phyloP scores from a whole-genome alignment of 768 basidiomycete species.

The Leccinum fibrillosum region DNA sequence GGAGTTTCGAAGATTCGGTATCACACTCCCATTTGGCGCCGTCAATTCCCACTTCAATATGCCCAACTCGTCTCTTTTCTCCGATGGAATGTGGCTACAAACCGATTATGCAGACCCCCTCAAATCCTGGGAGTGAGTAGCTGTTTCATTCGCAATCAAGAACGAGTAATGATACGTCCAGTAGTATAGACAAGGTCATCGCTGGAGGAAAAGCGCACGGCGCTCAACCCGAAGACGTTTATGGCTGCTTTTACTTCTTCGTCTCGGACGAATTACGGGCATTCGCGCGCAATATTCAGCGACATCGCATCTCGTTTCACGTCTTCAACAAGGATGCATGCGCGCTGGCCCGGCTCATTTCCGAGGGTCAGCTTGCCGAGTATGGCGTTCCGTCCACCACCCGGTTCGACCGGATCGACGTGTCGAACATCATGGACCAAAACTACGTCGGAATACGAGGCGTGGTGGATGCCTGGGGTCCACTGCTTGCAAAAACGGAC shows the following conservation, averaged over 20 bases:
- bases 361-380: conserved; percentile 9
- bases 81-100: conserved; percentile 43
- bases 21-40: conserved; percentile 50
- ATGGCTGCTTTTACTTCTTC: conserved; percentile 49
- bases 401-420: conserved; percentile 43
- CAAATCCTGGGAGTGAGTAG: conserved; percentile 48
- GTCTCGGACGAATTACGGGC: conserved; percentile 37
- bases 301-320: conserved; percentile 33
- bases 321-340: conserved; percentile 38
- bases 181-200: conserved; percentile 40
- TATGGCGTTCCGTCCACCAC: conserved; percentile 23
- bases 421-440: conserved; percentile 38
- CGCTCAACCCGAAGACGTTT: conserved; percentile 40
- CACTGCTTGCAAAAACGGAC: conserved; percentile 31
- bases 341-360: conserved; percentile 38
- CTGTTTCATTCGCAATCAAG: neutral
- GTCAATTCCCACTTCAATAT: conserved; percentile 35
- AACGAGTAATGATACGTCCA: conserved; percentile 10
- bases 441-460: conserved; percentile 26
- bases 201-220: conserved; percentile 38
- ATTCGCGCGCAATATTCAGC: conserved; percentile 36
- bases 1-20: conserved; percentile 37
- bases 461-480: conserved; percentile 35
- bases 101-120: conserved; percentile 42
- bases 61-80: conserved; percentile 45